phyloP scores from a whole-genome alignment of 2,329 filamentous ascomycete species.

The Ramularia collo-cygni region DNA sequence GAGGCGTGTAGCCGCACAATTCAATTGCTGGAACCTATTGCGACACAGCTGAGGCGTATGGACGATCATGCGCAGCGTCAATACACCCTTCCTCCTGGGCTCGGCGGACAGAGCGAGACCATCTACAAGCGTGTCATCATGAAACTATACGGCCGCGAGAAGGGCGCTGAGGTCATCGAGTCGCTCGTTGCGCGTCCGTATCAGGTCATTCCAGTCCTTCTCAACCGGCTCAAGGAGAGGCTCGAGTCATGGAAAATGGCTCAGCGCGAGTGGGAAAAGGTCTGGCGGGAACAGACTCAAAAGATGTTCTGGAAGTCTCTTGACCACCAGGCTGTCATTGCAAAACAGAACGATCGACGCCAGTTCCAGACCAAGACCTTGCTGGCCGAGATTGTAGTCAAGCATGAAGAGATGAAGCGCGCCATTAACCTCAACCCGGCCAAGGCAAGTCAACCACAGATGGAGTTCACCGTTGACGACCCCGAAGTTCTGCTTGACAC shows the following conservation, averaged over 20 bases:
- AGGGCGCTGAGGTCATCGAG: constrained; percentile 75
- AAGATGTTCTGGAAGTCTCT: constrained; percentile 93
- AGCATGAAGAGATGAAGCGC: constrained; percentile 82
- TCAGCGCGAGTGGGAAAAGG: constrained; percentile 96
- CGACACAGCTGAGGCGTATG: constrained; percentile 81
- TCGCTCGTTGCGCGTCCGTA: constrained; percentile 81
- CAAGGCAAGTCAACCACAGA: constrained; percentile 47
- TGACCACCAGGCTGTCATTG: constrained; percentile 90
- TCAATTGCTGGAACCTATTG: constrained; percentile 89
- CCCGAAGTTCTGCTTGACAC: constrained; percentile 47
- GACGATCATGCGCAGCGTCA: constrained; percentile 54
- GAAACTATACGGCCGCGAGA: constrained; percentile 87
- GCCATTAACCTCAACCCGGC: constrained; percentile 33
- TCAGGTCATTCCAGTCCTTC: constrained; percentile 78
- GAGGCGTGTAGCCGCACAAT: constrained; percentile 93
- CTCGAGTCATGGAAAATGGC: constrained; percentile 97
- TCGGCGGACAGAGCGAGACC: constrained; percentile 88
- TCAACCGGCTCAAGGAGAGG: constrained; percentile 88
- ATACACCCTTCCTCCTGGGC: constrained; percentile 73
- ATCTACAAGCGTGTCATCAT: constrained; percentile 97
- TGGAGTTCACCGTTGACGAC: constrained; percentile 63
- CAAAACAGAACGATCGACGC: constrained; percentile 78
- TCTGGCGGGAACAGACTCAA: constrained; percentile 94
- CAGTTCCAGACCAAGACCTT: constrained; percentile 85
- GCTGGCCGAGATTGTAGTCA: constrained; percentile 83